Conservation (phyloP, 345 rosid genomes). For the Eucalyptus brandiana region DNA sequence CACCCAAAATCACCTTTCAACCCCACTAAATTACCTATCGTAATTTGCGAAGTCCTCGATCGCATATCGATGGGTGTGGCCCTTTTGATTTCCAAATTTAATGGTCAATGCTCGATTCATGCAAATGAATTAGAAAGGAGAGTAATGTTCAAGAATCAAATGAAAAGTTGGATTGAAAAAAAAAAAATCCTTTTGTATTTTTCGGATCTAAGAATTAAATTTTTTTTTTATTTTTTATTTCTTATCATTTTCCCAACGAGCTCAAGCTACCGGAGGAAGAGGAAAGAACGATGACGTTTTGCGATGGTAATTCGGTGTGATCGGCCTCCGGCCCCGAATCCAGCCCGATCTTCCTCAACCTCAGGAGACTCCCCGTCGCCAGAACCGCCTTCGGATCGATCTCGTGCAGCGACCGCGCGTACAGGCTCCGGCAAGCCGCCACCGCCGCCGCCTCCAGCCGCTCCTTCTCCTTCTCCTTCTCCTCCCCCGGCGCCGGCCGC, state of each 20-base stretch:
- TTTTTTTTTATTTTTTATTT: not conserved
- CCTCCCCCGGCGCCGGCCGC: constrained; percentile 22
- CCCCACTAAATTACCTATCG: not conserved
- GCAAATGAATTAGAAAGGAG: not conserved
- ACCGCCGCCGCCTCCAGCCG: constrained; percentile 23
- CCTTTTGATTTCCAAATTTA: not conserved
- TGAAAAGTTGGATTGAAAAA: not conserved
- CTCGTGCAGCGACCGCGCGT: constrained; percentile 49
- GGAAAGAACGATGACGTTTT: constrained; percentile 16
- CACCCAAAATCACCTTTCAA: not conserved
- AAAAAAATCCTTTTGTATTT: not conserved
- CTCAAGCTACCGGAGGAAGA: not conserved
- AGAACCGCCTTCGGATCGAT: constrained; percentile 59
- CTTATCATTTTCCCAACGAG: not conserved
- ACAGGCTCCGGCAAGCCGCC: constrained; percentile 43
- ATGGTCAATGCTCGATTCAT: not conserved
- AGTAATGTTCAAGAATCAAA: not conserved
- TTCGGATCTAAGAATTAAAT: not conserved
- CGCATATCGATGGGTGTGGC: rapidly evolving
- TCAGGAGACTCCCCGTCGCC: constrained; percentile 60
- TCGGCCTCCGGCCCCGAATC: constrained; percentile 31
- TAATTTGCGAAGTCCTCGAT: rapidly evolving
- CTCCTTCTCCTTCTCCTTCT: constrained; percentile 2
- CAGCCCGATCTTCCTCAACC: constrained; percentile 27
- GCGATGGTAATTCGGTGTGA: constrained; percentile 37